Base-by-base conservation (phyloP, 495 filamentous ascomycete genomes). In the Hypoxylon fragiforme region DNA sequence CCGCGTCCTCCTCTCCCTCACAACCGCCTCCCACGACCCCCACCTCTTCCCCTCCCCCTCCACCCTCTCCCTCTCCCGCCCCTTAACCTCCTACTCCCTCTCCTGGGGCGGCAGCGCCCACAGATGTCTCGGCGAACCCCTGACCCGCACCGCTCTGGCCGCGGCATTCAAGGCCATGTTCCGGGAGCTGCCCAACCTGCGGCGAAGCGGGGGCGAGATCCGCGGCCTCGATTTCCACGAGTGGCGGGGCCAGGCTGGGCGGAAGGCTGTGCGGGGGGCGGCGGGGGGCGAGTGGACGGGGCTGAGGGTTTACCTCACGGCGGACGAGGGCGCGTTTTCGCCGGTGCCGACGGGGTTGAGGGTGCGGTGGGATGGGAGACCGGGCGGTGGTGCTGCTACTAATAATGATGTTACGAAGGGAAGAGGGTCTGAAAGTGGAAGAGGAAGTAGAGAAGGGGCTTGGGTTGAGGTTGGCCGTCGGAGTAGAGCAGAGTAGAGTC, bases 11-110 rank as follows among this genome's bases (percentile, higher is more conserved):
- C 44, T 78, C 37, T 67, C 73, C 69, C 81, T 87, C 60, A 80
- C 82, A 36, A 60, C 74, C 31, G 85, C 84, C 24, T 83, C 82
- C 63, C 78, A 77, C 42, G 88, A 91, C 63, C 64, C 80, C 2
- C 63, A 52, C 3, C 71, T 79, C 50, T 90, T 88, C 79, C 85
- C 86, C 8, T 73, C 83, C 49, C 86, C 87, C 22, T 66, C 79
- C 8, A 60, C 79, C 46, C 79, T 90, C 22, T 75, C 72, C 24
- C 74, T 87, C 19, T 77, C 85, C 63, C 81, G 87, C 0, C 82
- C 85, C 0, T 45, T 85, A 7, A 77, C 81, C 6, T 73, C 74
- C 3, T 90, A 90, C 67, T n/a, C n/a, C n/a, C 77, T 88, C 40
- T 74, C 84, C 63, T 85, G 84, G 64, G 83, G 85, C 46, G 66